phyloP scores from a whole-genome alignment of 148 eudicot species.

The Vaccinium macrocarpon region DNA sequence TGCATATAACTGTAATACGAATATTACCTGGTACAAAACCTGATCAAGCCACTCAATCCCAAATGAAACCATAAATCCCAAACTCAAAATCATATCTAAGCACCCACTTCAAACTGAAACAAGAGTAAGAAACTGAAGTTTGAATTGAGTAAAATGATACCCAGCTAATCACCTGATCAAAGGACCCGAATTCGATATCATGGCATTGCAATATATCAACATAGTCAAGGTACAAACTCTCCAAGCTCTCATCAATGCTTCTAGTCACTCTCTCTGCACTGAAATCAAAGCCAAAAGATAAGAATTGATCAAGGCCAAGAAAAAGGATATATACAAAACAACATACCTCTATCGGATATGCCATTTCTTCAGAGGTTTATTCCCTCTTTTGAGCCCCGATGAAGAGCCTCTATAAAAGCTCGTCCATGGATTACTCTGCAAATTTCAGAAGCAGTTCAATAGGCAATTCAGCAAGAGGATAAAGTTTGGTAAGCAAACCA shows the following conservation, averaged over 20 bases:
- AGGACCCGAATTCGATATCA: conserved; percentile 91
- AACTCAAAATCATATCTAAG: neutral
- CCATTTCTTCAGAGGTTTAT: conserved; percentile 25
- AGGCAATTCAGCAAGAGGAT: neutral
- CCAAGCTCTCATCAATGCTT: conserved; percentile 96
- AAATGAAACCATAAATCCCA: neutral
- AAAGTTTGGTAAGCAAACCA: conserved; percentile 24
- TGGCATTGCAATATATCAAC: conserved; percentile 95
- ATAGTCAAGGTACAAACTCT: conserved; percentile 91
- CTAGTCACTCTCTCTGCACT: conserved; percentile 91
- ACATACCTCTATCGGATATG: conserved; percentile 18
- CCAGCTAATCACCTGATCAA: conserved; percentile 74
- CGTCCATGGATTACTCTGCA: neutral
- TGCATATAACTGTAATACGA: too few species aligned
- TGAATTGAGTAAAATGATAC: neutral
- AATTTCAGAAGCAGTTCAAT: too few species aligned
- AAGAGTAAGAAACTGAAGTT: neutral
- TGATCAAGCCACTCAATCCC: neutral
- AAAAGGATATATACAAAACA: conserved; percentile 14
- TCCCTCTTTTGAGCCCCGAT: conserved; percentile 1
- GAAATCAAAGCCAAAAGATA: conserved; percentile 70
- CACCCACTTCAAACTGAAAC: neutral
- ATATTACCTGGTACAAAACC: too few species aligned
- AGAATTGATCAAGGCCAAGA: neutral
- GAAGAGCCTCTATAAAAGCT: neutral